Evolutionary conservation across 139 green algal genomes (phyloP), one percentile per base, ranked within the genome.

Genomic region (Pseudopediastrum boryanum): DNA sequence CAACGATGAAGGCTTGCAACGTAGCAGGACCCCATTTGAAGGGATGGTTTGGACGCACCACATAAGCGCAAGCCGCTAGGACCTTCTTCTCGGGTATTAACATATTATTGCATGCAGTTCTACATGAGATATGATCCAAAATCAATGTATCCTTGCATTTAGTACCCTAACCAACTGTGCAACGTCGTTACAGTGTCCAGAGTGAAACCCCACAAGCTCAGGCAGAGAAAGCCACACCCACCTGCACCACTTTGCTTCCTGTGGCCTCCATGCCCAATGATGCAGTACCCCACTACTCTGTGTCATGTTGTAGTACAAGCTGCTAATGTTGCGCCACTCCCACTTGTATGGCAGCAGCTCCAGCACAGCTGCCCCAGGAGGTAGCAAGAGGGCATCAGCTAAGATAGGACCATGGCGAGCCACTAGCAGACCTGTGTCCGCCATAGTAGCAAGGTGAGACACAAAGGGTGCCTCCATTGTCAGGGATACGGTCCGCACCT

Each of bases 321-420:
- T 69, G 56, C 64, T 86, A 41, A 94, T 85, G 48, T 82, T 84
- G 7, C 79, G 77, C 89, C 89, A 95, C 52, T 97, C 86, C 90
- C 92, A 97, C 71, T 96, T 96, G 87, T 94, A 95, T 0, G 93
- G 91, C 84, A 97, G 82, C 77, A 96, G 75, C 85, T 97, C 93
- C 31, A 96, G 59, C 69, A 96, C 86, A n/a, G 85, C 71, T 4
- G 90, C 85, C 41, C 89, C 89, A 29, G 89, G 88, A 9, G 84
- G 86, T 51, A 96, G 79, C 71, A 96, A 86, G 9, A 92, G 50
- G 16, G 87, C 65, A 33, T 83, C 89, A 58, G 89, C 91, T n/a
- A 97, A 79, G 42, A 94, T 59, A 1, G 91, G 84, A 0, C 84
- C 85, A 78, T 96, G 92, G 3, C 93, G 83, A 1, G 69, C 90